Evolutionary conservation across 805 yeast species (phyloP), one percentile per base, ranked within the genome.

Genomic region (Pichia insulana): DNA sequence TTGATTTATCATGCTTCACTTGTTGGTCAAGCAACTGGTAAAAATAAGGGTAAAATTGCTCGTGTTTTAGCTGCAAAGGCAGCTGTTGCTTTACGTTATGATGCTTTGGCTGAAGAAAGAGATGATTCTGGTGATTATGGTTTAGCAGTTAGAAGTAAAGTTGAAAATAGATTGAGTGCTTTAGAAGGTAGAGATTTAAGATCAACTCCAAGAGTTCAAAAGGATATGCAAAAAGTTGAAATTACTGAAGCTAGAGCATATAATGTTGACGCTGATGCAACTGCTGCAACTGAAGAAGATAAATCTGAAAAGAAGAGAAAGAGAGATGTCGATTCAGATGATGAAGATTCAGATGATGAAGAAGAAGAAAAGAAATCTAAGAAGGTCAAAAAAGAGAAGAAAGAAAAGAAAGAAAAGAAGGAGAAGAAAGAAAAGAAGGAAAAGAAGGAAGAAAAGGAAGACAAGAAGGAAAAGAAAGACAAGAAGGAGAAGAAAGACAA

Each of bases 31-130:
- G 98, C 98, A 45, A 76, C 95, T 40, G 96, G 96, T 68, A 84
- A 84, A 69, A 92, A 92, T 73, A 92, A 92, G 76, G 98, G 98
- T 72, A 92, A 89, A 74, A 87, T 92, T 63, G 97, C 98, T 45
- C 83, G 98, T 73, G 96, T 92, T 54, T 77, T 92, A 51, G 98
- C 98, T 56, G 97, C 97, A 46, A 92, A 92, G 73, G 95, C 97
- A 53, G 95, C 98, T 43, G 94, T 92, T 57, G 85, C 96, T 49
- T 73, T 90, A 55, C 85, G 98, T 74, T 90, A 84, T 65, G 98
- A 92, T 70, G 95, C 97, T 27, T 73, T 92, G 48, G 83, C 97
- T 51, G 98, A 92, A 71, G 97, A 92, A 57, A 80, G 97, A 67
- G 95, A 87, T 55, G 97, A 92, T 59, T 77, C 86, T 49, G 96